Base-by-base conservation (phyloP, 768 basidiomycete genomes). In the Naganishia kalamii region DNA sequence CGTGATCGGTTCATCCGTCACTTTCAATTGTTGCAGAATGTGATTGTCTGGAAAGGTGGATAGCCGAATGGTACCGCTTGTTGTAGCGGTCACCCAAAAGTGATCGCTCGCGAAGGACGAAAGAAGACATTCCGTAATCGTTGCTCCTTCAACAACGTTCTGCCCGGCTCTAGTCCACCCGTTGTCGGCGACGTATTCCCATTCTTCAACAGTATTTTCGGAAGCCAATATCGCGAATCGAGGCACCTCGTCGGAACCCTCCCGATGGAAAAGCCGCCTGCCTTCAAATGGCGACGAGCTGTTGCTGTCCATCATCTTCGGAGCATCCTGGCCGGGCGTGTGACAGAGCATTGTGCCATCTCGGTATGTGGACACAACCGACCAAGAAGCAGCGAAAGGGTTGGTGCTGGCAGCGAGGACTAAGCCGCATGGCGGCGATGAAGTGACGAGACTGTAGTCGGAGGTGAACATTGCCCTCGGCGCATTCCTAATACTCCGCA, bases 1-100 rank as follows among this genome's bases (percentile, higher is more conserved):
- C 21, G 37, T 57, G 27, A 57, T 57, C 35, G 54, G 21, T 8
- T 57, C 54, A 25, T 57, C 54, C 12, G 54, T 23, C 11, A 57
- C 4, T 13, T 57, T 57, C 54, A 35, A 57, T 11, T 19, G 23
- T 40, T 57, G 54, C 19, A 57, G 4, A 25, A 41, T 41, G 1
- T 40, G 54, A 35, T 57, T 41, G 5, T 57, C 54, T 5, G 54
- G 54, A 37, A 25, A 57, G 2, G 35, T 41, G 12, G 54, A 57
- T 40, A 57, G 54, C 54, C 40, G 54, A 13, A 57, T 40, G 13
- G 13, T 25, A 23, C 54, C 54, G 6, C 40, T 23, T 10, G 8
- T 19, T 5, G 54, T 37, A 1, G 54, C 33, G 19, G 54, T 40
- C 5, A 57, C 37, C 54, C 54, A 57, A 15, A 57, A 57, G 12